A percentile compares a stretch with the other conserved stretches of the same genome.
These are phyloP conservation scores for Clarireedia monteithiana DNA, from an alignment of 2,329 filamentous ascomycete genomes.

Conservation along the genomic window DNA sequence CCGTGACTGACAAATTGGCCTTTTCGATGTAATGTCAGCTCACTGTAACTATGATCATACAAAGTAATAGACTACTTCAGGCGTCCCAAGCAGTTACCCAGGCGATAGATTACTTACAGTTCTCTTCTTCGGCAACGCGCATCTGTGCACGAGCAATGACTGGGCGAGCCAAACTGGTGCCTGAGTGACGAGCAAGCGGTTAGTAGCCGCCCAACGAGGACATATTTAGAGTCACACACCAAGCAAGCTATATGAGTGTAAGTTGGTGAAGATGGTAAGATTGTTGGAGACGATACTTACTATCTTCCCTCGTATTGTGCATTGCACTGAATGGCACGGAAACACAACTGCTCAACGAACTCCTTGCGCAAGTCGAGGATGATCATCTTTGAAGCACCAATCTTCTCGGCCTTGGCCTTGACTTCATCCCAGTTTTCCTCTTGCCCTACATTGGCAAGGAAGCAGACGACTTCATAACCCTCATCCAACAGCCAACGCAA, in stretches of 20 bases:
- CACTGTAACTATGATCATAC: too few relatives aligned
- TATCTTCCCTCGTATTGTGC: constrained; percentile 62
- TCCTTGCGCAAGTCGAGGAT: constrained; percentile 36
- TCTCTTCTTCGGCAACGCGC: constrained; percentile 53
- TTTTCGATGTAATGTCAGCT: too few relatives aligned
- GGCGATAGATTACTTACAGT: constrained; percentile 39
- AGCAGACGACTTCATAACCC: constrained; percentile 40
- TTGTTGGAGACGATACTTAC: too few relatives aligned
- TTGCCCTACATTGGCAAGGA: constrained; percentile 66
- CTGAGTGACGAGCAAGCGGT: constrained; percentile 22
- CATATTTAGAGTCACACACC: constrained; percentile 28
- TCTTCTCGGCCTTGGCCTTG: constrained; percentile 57
- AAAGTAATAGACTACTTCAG: too few relatives aligned
- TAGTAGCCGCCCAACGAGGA: not conserved
- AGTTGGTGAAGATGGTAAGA: too few relatives aligned
- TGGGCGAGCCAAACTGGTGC: constrained; percentile 58
- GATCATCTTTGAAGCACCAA: constrained; percentile 18
- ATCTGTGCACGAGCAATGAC: constrained; percentile 64
- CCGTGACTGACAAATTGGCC: too few relatives aligned
- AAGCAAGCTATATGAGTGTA: constrained; percentile 34
- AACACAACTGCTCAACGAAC: constrained; percentile 70
- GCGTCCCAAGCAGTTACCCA: constrained; percentile 39
- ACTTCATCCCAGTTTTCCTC: constrained; percentile 67
- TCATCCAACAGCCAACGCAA: constrained; percentile 40
- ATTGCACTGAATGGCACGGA: constrained; percentile 69